A percentile compares a stretch with the other conserved stretches of the same genome.
Conservation (phyloP, 805 yeast genomes). For the Candida quercuum region DNA sequence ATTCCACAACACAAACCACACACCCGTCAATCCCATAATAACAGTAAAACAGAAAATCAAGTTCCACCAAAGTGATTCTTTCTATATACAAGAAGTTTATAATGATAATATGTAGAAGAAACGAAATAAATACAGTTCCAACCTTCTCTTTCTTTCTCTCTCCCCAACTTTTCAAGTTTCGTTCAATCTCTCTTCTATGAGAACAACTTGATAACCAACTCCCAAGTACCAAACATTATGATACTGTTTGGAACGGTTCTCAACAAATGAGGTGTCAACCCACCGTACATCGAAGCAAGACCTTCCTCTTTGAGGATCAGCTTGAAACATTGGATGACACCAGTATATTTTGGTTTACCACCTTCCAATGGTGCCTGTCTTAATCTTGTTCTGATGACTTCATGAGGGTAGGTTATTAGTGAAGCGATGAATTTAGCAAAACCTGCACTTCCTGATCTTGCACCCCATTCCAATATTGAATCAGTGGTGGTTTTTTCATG, state of each 20-base stretch:
- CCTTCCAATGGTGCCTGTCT: conserved; percentile 88
- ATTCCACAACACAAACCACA: too few relatives aligned
- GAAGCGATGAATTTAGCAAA: conserved; percentile 93
- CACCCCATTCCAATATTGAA: conserved; percentile 81
- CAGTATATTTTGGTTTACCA: conserved; percentile 84
- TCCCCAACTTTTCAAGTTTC: too few relatives aligned
- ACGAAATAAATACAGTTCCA: too few relatives aligned
- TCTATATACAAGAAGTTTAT: too few relatives aligned
- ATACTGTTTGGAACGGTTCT: conserved; percentile 97
- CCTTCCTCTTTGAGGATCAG: conserved; percentile 92
- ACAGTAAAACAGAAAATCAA: too few relatives aligned
- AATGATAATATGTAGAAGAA: too few relatives aligned
- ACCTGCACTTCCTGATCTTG: conserved; percentile 97
- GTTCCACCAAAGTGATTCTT: too few relatives aligned
- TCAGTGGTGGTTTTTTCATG: conserved; percentile 43
- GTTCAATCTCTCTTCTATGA: conserved; percentile 24
- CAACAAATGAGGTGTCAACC: conserved; percentile 92
- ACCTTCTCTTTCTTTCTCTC: too few relatives aligned
- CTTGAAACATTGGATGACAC: conserved; percentile 81
- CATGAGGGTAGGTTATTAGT: conserved; percentile 92
- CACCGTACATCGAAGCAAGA: conserved; percentile 89
- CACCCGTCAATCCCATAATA: too few relatives aligned
- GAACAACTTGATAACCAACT: conserved; percentile 60
- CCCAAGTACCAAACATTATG: conserved; percentile 99
- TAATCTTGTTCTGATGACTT: conserved; percentile 90